Conservation (phyloP, 805 yeast species). For the Priceomyces medius region DNA sequence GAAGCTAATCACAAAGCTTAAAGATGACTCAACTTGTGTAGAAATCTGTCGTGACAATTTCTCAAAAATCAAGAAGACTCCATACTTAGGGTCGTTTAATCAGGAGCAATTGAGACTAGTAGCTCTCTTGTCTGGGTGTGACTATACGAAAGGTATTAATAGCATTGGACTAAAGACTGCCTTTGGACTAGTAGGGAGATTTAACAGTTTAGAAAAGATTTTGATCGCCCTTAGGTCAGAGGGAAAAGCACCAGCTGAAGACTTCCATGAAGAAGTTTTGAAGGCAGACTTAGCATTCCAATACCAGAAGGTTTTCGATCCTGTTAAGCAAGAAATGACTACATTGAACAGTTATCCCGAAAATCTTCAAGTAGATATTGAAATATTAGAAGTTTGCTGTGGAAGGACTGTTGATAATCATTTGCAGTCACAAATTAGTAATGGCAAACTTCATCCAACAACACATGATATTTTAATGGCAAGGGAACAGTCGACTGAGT, state of each 20-base stretch:
- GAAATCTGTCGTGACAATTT: conserved; percentile 65
- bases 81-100: conserved; percentile 50
- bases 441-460: conserved; percentile 68
- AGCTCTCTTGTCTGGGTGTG: conserved; percentile 95
- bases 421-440: conserved; percentile 56
- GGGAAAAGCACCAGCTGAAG: conserved; percentile 58
- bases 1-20: conserved; percentile 74
- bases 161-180: conserved; percentile 83
- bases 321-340: conserved; percentile 45
- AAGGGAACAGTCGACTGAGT: conserved; percentile 41
- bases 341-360: conserved; percentile 60
- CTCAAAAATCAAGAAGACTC: conserved; percentile 41
- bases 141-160: conserved; percentile 83
- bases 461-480: conserved; percentile 47
- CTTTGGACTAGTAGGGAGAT: conserved; percentile 53
- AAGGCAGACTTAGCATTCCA: conserved; percentile 78
- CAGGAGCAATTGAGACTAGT: conserved; percentile 64
- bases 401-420: conserved; percentile 45
- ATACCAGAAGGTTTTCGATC: conserved; percentile 84
- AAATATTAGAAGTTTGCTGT: conserved; percentile 43
- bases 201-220: conserved; percentile 53
- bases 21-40: conserved; percentile 70
- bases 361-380: conserved; percentile 40
- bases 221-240: conserved; percentile 57
- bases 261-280: conserved; percentile 57